Conservation (phyloP, 1,284 basidiomycete species). For the Leccinum laetum region DNA sequence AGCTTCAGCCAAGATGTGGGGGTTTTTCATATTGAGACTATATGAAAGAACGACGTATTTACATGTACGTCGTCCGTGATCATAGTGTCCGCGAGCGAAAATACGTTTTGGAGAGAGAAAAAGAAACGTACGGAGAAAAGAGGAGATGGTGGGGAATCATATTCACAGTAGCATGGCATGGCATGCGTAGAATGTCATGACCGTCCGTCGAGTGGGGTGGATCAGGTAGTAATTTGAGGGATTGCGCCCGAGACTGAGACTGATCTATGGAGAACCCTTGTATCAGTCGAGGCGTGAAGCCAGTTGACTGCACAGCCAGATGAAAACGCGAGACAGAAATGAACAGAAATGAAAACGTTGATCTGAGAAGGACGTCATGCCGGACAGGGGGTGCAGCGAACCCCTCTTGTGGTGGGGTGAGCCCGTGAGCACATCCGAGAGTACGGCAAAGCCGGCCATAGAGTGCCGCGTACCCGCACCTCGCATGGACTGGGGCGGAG, state of each 20-base stretch:
- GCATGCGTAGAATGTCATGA: no score
- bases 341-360: background rate
- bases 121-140: no score
- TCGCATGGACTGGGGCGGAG: conserved; percentile 14
- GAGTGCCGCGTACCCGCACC: conserved; percentile 23
- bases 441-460: conserved; percentile 17
- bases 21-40: no score
- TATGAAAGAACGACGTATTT: no score
- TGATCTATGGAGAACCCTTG: background rate
- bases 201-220: no score
- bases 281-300: conserved; percentile 6
- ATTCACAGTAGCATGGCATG: no score
- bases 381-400: conserved; percentile 13
- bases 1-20: no score
- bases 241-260: background rate
- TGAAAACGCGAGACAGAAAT: background rate
- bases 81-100: no score
- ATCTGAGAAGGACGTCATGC: conserved; percentile 22
- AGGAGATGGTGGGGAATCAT: no score
- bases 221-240: no score
- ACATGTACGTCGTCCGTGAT: no score
- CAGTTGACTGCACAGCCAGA: background rate
- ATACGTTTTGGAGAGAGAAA: no score
- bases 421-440: conserved; percentile 18
- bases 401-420: conserved; percentile 10